A percentile compares a stretch with the other conserved stretches of the same genome.
Evolutionary conservation across 2,329 filamentous ascomycete genomes (phyloP).

Genomic region (Cladosporium sp.): DNA sequence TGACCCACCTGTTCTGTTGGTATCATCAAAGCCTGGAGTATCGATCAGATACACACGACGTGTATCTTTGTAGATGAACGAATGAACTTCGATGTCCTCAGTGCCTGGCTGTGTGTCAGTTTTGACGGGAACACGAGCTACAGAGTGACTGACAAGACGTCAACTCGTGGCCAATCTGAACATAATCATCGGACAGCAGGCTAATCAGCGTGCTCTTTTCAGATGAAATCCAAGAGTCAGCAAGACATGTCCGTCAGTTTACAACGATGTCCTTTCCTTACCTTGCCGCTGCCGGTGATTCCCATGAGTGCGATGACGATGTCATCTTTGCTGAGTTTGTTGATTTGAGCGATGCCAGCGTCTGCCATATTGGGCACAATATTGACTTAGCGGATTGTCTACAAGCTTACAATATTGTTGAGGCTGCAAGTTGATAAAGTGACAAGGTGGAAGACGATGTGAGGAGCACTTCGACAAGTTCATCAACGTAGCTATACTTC

Average conservation of each 20-base stretch:
- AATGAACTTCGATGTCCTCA: slow-evolving; percentile 6
- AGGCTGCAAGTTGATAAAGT: too few relatives aligned
- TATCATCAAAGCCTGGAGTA: slow-evolving; percentile 44
- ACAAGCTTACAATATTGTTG: neutral
- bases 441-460: too few relatives aligned
- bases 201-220: slow-evolving; percentile 32
- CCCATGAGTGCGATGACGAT: slow-evolving; percentile 38
- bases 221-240: too few relatives aligned
- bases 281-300: slow-evolving; percentile 37
- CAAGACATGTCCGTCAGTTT: too few relatives aligned
- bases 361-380: neutral
- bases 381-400: too few relatives aligned
- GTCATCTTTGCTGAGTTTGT: slow-evolving; percentile 1
- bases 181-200: slow-evolving; percentile 10
- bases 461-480: too few relatives aligned
- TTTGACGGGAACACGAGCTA: neutral
- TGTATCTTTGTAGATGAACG: slow-evolving; percentile 6
- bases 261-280: too few relatives aligned
- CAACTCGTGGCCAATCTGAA: slow-evolving; percentile 30
- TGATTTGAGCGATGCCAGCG: neutral
- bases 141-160: slow-evolving; percentile 19
- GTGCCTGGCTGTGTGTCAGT: neutral
- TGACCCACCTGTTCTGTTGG: slow-evolving; percentile 21
- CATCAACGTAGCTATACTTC: too few relatives aligned
- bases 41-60: neutral